phyloP scores from a whole-genome alignment of 495 filamentous ascomycete species.

The Chaetomium fimeti region DNA sequence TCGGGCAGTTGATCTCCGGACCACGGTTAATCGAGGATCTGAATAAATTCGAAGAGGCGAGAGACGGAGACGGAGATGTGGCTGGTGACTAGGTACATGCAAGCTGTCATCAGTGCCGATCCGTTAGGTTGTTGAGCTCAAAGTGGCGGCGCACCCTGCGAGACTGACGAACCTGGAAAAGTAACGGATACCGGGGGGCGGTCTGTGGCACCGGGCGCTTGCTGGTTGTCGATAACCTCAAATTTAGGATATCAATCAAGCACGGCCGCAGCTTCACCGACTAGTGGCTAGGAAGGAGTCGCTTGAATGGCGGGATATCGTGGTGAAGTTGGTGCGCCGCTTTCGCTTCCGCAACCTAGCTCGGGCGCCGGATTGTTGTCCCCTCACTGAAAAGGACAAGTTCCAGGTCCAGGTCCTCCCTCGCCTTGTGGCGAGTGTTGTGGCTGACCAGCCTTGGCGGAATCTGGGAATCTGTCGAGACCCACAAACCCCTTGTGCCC shows the following conservation, averaged over 20 bases:
- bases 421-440: slow-evolving; percentile 25
- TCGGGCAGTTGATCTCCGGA: not conserved
- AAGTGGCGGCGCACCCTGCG: slow-evolving; percentile 19
- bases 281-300: not conserved
- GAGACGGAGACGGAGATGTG: not conserved
- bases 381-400: slow-evolving; percentile 39
- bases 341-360: slow-evolving; percentile 23
- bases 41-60: not conserved
- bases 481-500: not conserved
- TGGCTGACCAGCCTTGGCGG: slow-evolving; percentile 20
- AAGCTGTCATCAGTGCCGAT: slow-evolving; percentile 36
- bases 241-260: not conserved
- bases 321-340: slow-evolving; percentile 22
- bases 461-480: not conserved
- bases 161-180: not conserved
- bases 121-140: slow-evolving; percentile 3
- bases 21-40: not conserved
- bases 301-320: slow-evolving; percentile 10
- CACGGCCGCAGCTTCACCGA: slow-evolving; percentile 7
- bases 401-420: slow-evolving; percentile 28
- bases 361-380: slow-evolving; percentile 27
- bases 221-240: not conserved
- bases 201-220: not conserved
- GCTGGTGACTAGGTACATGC: slow-evolving; percentile 21
- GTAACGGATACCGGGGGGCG: not conserved